Conservation (phyloP, 2,329 filamentous ascomycete genomes). For the Periconia macrospinosa region DNA sequence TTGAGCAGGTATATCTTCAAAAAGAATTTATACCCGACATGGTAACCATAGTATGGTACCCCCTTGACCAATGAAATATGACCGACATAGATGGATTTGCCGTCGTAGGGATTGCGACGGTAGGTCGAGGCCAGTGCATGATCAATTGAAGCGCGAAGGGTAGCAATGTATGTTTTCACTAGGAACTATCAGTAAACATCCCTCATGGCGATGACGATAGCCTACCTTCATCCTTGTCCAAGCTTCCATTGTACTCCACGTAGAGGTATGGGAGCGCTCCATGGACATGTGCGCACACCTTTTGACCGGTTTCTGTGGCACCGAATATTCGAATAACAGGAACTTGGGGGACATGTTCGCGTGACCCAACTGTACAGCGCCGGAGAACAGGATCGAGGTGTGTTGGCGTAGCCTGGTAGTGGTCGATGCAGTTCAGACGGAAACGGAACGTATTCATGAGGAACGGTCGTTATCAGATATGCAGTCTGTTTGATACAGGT, state of each 20-base stretch:
- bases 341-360: slow-evolving; percentile 69
- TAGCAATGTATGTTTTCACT: slow-evolving; percentile 77
- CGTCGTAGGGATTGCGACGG: slow-evolving; percentile 71
- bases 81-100: slow-evolving; percentile 75
- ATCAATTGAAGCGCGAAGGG: slow-evolving; percentile 84
- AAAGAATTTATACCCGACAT: slow-evolving; percentile 88
- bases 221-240: slow-evolving; percentile 69
- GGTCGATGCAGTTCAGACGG: slow-evolving; percentile 92
- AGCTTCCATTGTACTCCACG: slow-evolving; percentile 75
- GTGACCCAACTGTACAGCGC: slow-evolving; percentile 59
- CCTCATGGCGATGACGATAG: neutral
- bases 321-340: slow-evolving; percentile 91
- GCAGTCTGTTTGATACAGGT: neutral
- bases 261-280: slow-evolving; percentile 97
- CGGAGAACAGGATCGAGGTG: slow-evolving; percentile 79
- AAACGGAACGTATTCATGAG: slow-evolving; percentile 80
- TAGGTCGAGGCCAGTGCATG: slow-evolving; percentile 86
- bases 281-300: slow-evolving; percentile 93
- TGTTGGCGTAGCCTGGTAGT: slow-evolving; percentile 82
- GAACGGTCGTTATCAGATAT: slow-evolving; percentile 9
- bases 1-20: slow-evolving; percentile 95
- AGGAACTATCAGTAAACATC: slow-evolving; percentile 10
- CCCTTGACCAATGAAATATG: slow-evolving; percentile 92
- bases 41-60: slow-evolving; percentile 92
- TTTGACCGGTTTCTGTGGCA: slow-evolving; percentile 90